These are phyloP conservation scores for Fusarium coicis DNA, from an alignment of 2,329 filamentous ascomycete genomes.

Conservation along the genomic window DNA sequence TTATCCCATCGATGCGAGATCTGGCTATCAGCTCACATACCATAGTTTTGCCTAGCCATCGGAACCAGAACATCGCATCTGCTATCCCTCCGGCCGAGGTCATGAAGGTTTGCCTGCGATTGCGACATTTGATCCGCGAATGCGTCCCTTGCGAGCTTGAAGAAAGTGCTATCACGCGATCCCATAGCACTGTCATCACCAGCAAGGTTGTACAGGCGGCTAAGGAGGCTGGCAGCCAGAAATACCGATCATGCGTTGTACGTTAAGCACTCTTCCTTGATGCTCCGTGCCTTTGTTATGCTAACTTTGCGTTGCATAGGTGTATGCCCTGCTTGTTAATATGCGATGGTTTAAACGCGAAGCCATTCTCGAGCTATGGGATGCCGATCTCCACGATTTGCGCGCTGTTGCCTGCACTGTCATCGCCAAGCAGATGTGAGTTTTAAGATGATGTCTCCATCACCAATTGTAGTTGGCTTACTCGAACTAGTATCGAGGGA, in stretches of 20 bases:
- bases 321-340: constrained; percentile 82
- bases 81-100: constrained; percentile 82
- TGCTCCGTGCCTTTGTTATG: neutral
- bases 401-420: constrained; percentile 88
- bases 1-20: constrained; percentile 14
- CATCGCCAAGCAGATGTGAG: constrained; percentile 81
- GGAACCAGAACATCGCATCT: constrained; percentile 68
- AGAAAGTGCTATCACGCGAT: constrained; percentile 75
- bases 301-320: constrained; percentile 41
- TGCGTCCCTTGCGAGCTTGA: constrained; percentile 92
- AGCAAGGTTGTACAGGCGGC: constrained; percentile 81
- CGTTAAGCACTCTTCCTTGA: constrained; percentile 8
- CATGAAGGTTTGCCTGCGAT: constrained; percentile 86
- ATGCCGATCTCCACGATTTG: constrained; percentile 83
- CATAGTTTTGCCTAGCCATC: constrained; percentile 73
- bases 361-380: constrained; percentile 86
- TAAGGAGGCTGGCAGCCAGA: constrained; percentile 79
- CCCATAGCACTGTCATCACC: constrained; percentile 90
- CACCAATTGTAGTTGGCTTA: neutral
- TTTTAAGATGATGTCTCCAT: neutral
- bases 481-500: constrained; percentile 76
- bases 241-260: constrained; percentile 80
- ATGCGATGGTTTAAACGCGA: constrained; percentile 82
- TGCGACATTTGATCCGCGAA: constrained; percentile 91
- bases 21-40: neutral